Percentiles rank a stretch among this genome's conserved stretches.
Evolutionary conservation across 83 land plant species (phyloP).

Genomic region (Diphasiastrum complanatum): DNA sequence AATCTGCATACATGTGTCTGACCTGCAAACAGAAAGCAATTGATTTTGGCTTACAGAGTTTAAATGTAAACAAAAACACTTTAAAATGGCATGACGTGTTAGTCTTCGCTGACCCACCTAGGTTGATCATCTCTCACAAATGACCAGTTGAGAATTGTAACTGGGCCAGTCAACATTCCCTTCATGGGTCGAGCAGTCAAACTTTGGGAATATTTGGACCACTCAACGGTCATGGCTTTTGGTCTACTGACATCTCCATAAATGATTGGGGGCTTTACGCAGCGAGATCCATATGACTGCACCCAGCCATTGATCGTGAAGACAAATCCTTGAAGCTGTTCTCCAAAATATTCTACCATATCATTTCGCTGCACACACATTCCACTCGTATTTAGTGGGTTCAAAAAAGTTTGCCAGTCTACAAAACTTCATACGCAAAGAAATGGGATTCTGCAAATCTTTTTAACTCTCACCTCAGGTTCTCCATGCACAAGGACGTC

Average conservation of each 20-base stretch:
- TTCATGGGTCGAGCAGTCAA: no score
- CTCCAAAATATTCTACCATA: no score
- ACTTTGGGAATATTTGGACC: no score
- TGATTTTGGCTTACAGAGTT: no score
- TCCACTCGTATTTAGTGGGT: not conserved
- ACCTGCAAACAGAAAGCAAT: constrained; percentile 5
- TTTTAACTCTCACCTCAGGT: constrained; percentile 1
- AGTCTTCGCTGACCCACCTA: not conserved
- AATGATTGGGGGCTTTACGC: constrained; percentile 15
- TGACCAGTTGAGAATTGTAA: constrained; percentile 15
- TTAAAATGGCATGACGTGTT: no score
- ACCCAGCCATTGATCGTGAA: constrained; percentile 18
- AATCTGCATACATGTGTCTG: constrained; percentile 1
- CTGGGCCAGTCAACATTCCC: constrained; percentile 14
- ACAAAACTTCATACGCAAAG: not conserved
- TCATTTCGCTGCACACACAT: constrained; percentile 3
- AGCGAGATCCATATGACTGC: constrained; percentile 12
- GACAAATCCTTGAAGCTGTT: constrained; percentile 11
- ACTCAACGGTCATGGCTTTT: constrained; percentile 14
- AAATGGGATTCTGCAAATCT: not conserved
- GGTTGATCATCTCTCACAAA: constrained; percentile 14
- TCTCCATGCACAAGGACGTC: constrained; percentile 18
- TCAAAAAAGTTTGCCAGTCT: not conserved
- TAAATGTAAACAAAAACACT: not conserved
- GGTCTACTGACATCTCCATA: constrained; percentile 14